A percentile compares a stretch with the other conserved stretches of the same genome.
Conservation (phyloP, 2,329 filamentous ascomycete genomes). For the Aspergillus awamori region DNA sequence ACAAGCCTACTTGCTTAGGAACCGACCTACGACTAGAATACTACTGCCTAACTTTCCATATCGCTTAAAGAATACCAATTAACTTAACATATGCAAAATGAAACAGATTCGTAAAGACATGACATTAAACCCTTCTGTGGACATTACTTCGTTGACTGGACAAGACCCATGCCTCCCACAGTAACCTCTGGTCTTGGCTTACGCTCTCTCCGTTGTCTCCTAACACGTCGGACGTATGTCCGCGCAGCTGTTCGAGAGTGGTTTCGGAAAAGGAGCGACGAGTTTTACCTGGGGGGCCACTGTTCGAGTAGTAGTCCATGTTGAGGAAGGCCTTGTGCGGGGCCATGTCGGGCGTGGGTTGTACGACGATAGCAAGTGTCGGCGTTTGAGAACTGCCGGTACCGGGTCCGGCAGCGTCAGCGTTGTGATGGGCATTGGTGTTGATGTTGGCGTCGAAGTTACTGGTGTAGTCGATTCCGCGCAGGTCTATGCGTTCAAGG, state of each 20-base stretch:
- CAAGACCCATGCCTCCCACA: constrained; percentile 46
- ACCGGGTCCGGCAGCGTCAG: constrained; percentile 10
- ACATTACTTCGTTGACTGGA: constrained; percentile 24
- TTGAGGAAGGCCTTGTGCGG: constrained; percentile 22
- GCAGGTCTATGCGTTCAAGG: constrained; percentile 65
- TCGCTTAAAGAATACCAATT: not conserved
- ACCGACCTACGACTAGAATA: not conserved
- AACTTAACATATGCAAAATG: not conserved
- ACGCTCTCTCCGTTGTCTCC: constrained; percentile 42
- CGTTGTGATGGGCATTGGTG: not conserved
- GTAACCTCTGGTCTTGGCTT: constrained; percentile 32
- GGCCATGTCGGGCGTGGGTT: constrained; percentile 17
- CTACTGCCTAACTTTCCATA: not conserved
- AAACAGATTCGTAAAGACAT: not conserved
- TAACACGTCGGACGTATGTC: constrained; percentile 36
- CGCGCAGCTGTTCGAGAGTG: constrained; percentile 30
- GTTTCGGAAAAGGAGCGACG: constrained; percentile 12
- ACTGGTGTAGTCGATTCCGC: constrained; percentile 61
- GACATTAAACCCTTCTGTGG: constrained; percentile 10
- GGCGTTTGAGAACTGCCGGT: constrained; percentile 11
- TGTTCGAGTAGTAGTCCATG: constrained; percentile 10
- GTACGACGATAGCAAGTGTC: constrained; percentile 24
- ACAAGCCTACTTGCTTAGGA: no score
- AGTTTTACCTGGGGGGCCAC: constrained; percentile 9
- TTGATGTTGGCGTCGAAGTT: constrained; percentile 52